Conservation (phyloP, 495 filamentous ascomycete species). For the Pyronema omphalodes region DNA sequence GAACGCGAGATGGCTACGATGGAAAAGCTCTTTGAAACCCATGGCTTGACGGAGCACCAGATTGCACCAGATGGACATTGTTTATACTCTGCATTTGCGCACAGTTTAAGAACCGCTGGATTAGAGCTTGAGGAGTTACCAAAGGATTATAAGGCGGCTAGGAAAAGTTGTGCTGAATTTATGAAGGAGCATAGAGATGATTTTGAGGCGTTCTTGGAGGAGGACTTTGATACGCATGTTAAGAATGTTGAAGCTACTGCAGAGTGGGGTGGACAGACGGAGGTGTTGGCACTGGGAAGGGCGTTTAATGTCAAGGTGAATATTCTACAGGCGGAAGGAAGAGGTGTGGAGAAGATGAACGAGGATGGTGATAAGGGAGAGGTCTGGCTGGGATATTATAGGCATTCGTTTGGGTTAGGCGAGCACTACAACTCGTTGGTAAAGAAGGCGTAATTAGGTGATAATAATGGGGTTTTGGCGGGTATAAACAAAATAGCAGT, state of each 20-base stretch:
- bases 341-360: conserved; percentile 48
- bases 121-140: conserved; percentile 26
- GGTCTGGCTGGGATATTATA: conserved; percentile 90
- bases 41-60: conserved; percentile 51
- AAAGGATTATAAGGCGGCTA: conserved; percentile 33
- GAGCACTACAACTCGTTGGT: conserved; percentile 92
- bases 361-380: conserved; percentile 28
- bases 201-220: conserved; percentile 61
- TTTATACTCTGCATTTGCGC: conserved; percentile 81
- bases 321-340: conserved; percentile 66
- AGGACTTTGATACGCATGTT: conserved; percentile 55
- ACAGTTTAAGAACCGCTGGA: conserved; percentile 42
- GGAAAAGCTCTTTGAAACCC: conserved; percentile 39
- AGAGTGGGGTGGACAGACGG: conserved; percentile 91
- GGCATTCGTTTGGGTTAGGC: conserved; percentile 76
- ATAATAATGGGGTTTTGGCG: too few species aligned
- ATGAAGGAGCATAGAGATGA: conserved; percentile 34
- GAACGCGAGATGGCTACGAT: conserved; percentile 52
- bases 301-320: conserved; percentile 67
- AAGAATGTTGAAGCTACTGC: conserved; percentile 67
- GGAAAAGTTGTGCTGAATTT: conserved; percentile 39
- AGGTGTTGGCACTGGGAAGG: conserved; percentile 67
- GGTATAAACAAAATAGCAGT: too few species aligned
- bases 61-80: conserved; percentile 88
- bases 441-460: conserved; percentile 24